Evolutionary conservation across 2,329 filamentous ascomycete species (phyloP).

Genomic region (Talaromyces sp.): DNA sequence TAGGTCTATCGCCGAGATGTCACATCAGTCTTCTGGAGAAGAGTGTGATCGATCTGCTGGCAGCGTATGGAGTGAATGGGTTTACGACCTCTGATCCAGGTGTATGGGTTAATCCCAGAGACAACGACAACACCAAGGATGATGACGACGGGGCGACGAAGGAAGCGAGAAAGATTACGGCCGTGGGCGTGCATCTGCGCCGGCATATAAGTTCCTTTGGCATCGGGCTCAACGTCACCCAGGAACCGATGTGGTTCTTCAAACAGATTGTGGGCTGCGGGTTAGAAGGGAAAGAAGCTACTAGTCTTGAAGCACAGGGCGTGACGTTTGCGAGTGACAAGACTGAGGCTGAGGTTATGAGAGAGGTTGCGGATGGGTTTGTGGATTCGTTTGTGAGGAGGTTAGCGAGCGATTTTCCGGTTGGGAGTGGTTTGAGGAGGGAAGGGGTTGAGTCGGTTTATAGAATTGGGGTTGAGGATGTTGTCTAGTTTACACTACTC

Average conservation of each 20-base stretch:
- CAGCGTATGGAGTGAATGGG: conserved; percentile 55
- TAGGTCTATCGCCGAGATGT: conserved; percentile 63
- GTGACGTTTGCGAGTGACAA: conserved; percentile 18
- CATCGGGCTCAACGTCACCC: conserved; percentile 58
- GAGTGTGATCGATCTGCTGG: conserved; percentile 64
- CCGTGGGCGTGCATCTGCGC: conserved; percentile 84
- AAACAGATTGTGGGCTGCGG: conserved; percentile 85
- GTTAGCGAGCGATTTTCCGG: conserved; percentile 19
- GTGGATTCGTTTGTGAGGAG: conserved; percentile 36
- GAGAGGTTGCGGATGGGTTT: conserved; percentile 38
- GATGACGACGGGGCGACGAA: background rate
- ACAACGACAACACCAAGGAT: background rate
- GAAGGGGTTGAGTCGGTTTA: conserved; percentile 34
- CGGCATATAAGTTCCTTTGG: conserved; percentile 80
- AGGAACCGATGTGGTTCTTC: conserved; percentile 59
- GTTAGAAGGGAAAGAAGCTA: conserved; percentile 70
- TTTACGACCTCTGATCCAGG: conserved; percentile 71
- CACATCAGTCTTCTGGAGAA: conserved; percentile 77
- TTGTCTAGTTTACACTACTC: no score
- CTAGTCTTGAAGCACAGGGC: conserved; percentile 61
- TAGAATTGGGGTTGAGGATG: conserved; percentile 31
- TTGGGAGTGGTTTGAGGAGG: conserved; percentile 9
- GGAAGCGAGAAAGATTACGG: conserved; percentile 66
- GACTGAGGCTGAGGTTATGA: conserved; percentile 36
- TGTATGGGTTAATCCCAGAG: conserved; percentile 60